Percentiles rank a stretch among this genome's conserved stretches.
These are phyloP conservation scores for Talaromyces sp. DNA, from an alignment of 2,329 filamentous ascomycete genomes.

Conservation along the genomic window DNA sequence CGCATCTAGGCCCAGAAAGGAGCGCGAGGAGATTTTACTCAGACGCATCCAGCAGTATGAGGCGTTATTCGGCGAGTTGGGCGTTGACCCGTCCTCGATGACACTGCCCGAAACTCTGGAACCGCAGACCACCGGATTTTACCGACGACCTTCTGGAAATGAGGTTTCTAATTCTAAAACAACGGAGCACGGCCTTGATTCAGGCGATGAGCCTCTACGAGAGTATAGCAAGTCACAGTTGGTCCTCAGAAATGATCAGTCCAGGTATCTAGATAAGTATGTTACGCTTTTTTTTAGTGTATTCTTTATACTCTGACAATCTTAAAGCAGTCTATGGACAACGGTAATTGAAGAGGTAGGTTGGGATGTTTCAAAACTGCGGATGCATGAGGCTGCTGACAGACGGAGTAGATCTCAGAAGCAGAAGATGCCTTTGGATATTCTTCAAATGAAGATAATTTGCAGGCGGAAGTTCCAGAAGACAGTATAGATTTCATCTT, in stretches of 20 bases:
- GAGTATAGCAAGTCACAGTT: neutral
- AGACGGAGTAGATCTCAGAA: neutral
- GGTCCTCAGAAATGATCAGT: neutral
- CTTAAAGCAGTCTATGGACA: neutral
- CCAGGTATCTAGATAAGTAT: neutral
- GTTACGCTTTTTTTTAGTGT: neutral
- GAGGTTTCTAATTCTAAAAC: neutral
- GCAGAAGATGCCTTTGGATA: neutral
- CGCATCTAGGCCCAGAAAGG: neutral
- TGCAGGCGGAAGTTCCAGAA: neutral
- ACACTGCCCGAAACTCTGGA: neutral
- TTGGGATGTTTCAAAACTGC: neutral
- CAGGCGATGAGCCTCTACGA: neutral
- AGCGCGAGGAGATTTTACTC: neutral
- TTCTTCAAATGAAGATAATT: neutral
- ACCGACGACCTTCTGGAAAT: neutral
- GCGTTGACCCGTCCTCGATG: neutral
- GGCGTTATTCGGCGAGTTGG: neutral
- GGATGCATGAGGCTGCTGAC: neutral
- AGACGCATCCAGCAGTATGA: neutral
- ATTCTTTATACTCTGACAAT: neutral
- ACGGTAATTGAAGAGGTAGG: neutral
- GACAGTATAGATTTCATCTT: neutral
- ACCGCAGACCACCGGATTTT: neutral
- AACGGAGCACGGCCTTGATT: neutral